These are phyloP conservation scores for Amaranthus cruentus DNA, from an alignment of 148 eudicot genomes.

Conservation along the genomic window DNA sequence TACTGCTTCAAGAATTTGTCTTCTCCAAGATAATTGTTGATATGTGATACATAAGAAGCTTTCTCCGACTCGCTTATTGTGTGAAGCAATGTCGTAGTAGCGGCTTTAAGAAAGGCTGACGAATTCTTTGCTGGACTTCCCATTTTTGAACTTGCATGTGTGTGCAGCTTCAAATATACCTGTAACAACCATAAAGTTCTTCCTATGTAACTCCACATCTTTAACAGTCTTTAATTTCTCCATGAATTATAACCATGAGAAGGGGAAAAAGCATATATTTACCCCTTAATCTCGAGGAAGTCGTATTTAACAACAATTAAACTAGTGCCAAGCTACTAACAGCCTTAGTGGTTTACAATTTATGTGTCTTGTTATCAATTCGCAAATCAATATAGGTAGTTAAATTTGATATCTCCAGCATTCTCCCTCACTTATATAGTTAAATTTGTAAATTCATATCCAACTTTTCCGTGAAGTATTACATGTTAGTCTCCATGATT, in stretches of 20 bases:
- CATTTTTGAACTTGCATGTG: constrained; percentile 68
- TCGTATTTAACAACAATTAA: too few species aligned
- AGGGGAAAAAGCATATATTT: too few species aligned
- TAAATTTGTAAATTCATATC: too few species aligned
- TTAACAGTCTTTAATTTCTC: background rate
- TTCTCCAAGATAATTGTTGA: constrained; percentile 82
- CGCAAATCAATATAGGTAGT: too few species aligned
- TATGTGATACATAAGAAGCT: constrained; percentile 86
- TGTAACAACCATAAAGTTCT: constrained; percentile 27
- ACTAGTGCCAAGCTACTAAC: too few species aligned
- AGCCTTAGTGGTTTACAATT: too few species aligned
- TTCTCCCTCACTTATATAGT: background rate
- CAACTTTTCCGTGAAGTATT: background rate
- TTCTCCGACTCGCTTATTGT: constrained; percentile 98
- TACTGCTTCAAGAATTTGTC: constrained; percentile 77
- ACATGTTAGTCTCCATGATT: too few species aligned
- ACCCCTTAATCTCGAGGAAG: too few species aligned
- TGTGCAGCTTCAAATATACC: constrained; percentile 82
- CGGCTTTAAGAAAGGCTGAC: constrained; percentile 85
- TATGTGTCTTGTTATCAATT: too few species aligned
- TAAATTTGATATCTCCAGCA: too few species aligned
- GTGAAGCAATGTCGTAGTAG: constrained; percentile 95
- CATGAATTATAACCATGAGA: constrained; percentile 4
- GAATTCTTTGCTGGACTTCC: constrained; percentile 84
- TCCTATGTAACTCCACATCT: background rate